Evolutionary conservation across 2,329 filamentous ascomycete species (phyloP).

Genomic region (Emergomyces africanus): DNA sequence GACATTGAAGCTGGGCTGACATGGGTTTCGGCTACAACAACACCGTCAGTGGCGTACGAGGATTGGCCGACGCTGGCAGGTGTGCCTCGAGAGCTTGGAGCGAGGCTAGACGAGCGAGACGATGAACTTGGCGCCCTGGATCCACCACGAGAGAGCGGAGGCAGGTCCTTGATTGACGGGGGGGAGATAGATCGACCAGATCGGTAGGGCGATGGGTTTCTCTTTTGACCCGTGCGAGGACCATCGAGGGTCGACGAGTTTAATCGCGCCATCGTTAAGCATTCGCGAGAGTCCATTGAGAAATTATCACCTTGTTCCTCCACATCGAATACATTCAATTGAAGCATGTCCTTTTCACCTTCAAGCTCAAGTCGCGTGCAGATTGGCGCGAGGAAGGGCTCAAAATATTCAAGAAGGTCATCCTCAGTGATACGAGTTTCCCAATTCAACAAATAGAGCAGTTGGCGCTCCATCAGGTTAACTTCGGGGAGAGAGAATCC

Average conservation of each 20-base stretch:
- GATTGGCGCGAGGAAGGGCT: conserved; percentile 78
- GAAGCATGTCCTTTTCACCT: conserved; percentile 4
- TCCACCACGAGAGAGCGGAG: conserved; percentile 29
- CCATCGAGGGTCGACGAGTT: conserved; percentile 10
- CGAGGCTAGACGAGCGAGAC: conserved; percentile 31
- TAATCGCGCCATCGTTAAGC: background rate
- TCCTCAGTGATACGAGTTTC: conserved; percentile 74
- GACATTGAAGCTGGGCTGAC: conserved; percentile 22
- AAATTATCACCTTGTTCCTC: background rate
- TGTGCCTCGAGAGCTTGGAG: conserved; percentile 32
- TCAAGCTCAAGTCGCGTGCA: conserved; percentile 30
- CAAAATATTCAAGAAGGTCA: conserved; percentile 76
- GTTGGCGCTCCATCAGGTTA: conserved; percentile 98
- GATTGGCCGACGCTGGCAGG: conserved; percentile 30
- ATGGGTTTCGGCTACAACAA: conserved; percentile 22
- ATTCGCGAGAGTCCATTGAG: conserved; percentile 7
- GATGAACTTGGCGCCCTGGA: conserved; percentile 26
- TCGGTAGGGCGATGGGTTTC: conserved; percentile 25
- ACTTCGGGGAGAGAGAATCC: conserved; percentile 92
- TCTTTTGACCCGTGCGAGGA: conserved; percentile 25
- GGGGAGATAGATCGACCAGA: conserved; percentile 29
- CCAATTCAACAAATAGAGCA: conserved; percentile 90
- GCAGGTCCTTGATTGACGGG: conserved; percentile 32
- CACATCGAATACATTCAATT: background rate
- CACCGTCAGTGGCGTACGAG: conserved; percentile 22